These are phyloP conservation scores for Yamadazyma dushanensis DNA, from an alignment of 1,139 yeast species.

Conservation along the genomic window DNA sequence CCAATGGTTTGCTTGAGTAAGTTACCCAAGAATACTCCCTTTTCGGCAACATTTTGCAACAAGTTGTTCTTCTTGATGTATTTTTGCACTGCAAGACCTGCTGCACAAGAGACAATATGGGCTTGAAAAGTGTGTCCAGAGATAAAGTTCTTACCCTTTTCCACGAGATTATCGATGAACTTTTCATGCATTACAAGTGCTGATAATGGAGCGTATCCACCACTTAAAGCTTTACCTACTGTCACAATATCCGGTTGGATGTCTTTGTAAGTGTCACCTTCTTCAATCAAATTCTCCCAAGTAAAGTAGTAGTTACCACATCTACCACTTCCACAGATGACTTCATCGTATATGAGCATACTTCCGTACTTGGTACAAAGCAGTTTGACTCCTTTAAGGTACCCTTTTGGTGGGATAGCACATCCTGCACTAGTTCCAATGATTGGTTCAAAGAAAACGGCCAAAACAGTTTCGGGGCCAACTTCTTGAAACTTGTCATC, in stretches of 20 bases:
- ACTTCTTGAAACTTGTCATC: slow-evolving; percentile 18
- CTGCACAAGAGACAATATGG: slow-evolving; percentile 56
- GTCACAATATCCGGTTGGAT: slow-evolving; percentile 52
- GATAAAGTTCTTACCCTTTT: slow-evolving; percentile 40
- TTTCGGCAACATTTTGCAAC: slow-evolving; percentile 45
- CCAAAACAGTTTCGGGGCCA: slow-evolving; percentile 40
- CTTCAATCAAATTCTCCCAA: slow-evolving; percentile 3
- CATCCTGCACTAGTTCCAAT: slow-evolving; percentile 59
- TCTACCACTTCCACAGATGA: slow-evolving; percentile 63
- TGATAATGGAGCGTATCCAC: slow-evolving; percentile 58
- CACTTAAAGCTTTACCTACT: slow-evolving; percentile 62
- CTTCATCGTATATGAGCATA: slow-evolving; percentile 56
- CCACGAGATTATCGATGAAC: slow-evolving; percentile 38
- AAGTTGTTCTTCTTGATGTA: slow-evolving; percentile 45
- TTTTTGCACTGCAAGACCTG: slow-evolving; percentile 55
- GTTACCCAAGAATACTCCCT: slow-evolving; percentile 48
- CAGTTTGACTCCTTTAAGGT: slow-evolving; percentile 51
- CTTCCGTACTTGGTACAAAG: slow-evolving; percentile 57
- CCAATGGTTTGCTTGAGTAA: slow-evolving; percentile 31
- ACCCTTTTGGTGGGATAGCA: slow-evolving; percentile 53
- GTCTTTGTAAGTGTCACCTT: slow-evolving; percentile 4
- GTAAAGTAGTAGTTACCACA: slow-evolving; percentile 7
- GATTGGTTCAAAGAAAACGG: slow-evolving; percentile 52
- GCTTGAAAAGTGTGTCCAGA: slow-evolving; percentile 63
- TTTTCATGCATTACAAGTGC: slow-evolving; percentile 53